Conservation (phyloP, 805 yeast genomes). For the Monosporozyma servazzii region DNA sequence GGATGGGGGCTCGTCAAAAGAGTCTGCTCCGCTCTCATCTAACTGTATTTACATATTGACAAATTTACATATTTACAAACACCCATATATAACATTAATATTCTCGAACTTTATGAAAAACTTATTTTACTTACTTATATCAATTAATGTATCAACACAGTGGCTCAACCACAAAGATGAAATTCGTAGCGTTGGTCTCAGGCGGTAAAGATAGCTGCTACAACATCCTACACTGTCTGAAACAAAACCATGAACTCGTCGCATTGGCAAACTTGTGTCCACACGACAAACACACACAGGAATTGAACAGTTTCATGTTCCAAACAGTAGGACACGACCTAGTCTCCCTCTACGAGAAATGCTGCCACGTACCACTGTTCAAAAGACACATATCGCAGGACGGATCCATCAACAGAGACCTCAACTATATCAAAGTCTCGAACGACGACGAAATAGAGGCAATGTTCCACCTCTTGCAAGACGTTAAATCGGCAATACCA, state of each 20-base stretch:
- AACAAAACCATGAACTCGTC: slow-evolving; percentile 73
- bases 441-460: slow-evolving; percentile 84
- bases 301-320: slow-evolving; percentile 91
- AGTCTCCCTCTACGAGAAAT: slow-evolving; percentile 52
- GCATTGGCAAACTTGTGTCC: slow-evolving; percentile 85
- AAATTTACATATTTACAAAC: no score
- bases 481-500: slow-evolving; percentile 48
- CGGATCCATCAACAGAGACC: slow-evolving; percentile 46
- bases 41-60: no score
- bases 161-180: slow-evolving; percentile 44
- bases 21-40: slow-evolving; percentile 29
- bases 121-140: background rate
- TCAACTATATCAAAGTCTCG: slow-evolving; percentile 57
- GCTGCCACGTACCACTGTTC: slow-evolving; percentile 74
- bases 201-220: slow-evolving; percentile 97
- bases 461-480: slow-evolving; percentile 43
- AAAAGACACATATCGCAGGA: slow-evolving; percentile 54
- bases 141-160: no score
- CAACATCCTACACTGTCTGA: slow-evolving; percentile 77
- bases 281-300: slow-evolving; percentile 40
- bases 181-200: slow-evolving; percentile 81
- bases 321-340: slow-evolving; percentile 94
- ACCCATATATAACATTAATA: background rate
- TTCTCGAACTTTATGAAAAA: background rate
- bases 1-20: slow-evolving; percentile 67